phyloP scores from a whole-genome alignment of 352 stramenopile species.

The Blastocystis sp. region DNA sequence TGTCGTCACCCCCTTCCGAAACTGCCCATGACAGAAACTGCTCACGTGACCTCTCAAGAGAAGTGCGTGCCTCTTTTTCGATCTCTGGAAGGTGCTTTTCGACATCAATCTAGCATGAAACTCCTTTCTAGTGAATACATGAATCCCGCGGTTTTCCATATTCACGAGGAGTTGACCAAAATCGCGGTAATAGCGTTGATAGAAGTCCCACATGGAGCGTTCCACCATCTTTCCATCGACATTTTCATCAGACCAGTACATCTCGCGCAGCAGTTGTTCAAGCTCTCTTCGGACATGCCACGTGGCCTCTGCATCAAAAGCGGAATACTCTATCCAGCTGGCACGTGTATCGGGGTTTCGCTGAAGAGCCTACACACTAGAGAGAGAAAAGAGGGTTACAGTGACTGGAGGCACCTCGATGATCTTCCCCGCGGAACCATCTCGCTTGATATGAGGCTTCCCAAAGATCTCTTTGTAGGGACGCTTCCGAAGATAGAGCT shows the following conservation, averaged over 20 bases:
- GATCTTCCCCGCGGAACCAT: slow-evolving; percentile 79
- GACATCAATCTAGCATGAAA: slow-evolving; percentile 68
- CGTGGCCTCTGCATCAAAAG: slow-evolving; percentile 90
- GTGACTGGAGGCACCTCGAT: slow-evolving; percentile 60
- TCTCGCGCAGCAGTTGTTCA: slow-evolving; percentile 77
- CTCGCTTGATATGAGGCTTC: slow-evolving; percentile 85
- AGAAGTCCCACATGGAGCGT: slow-evolving; percentile 90
- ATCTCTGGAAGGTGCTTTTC: slow-evolving; percentile 81
- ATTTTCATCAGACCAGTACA: slow-evolving; percentile 70
- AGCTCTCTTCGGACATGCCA: slow-evolving; percentile 85
- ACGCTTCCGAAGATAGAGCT: slow-evolving; percentile 77
- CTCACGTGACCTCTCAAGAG: slow-evolving; percentile 67
- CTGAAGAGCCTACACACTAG: slow-evolving; percentile 75
- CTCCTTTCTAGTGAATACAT: slow-evolving; percentile 69
- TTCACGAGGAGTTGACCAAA: slow-evolving; percentile 96
- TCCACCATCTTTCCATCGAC: neutral
- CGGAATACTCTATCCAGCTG: slow-evolving; percentile 90
- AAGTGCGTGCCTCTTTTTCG: slow-evolving; percentile 79
- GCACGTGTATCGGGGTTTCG: slow-evolving; percentile 75
- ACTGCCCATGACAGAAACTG: slow-evolving; percentile 82
- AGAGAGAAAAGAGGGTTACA: slow-evolving; percentile 64
- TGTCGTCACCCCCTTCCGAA: slow-evolving; percentile 80
- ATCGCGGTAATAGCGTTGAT: slow-evolving; percentile 86
- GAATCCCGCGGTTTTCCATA: slow-evolving; percentile 88
- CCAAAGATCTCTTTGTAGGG: slow-evolving; percentile 95